A percentile compares a stretch with the other conserved stretches of the same genome.
These are phyloP conservation scores for Bacterosira constricta DNA, from an alignment of 108 stramenopile genomes.

Conservation along the genomic window DNA sequence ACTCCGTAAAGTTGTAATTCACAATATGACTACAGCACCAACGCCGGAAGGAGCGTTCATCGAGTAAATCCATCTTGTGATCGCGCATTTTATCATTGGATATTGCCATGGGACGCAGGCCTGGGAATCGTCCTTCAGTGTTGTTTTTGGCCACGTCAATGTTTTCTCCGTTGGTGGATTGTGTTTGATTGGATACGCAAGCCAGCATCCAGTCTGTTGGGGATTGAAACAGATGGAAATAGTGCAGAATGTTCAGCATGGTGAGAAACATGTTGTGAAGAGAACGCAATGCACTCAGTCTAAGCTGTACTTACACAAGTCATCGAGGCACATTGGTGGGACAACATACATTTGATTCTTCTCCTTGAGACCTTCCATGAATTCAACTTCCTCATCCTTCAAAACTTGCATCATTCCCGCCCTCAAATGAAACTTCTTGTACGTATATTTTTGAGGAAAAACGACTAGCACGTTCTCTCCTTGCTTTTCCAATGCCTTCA, in stretches of 20 bases:
- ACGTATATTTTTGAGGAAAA: conserved; percentile 48
- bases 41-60: conserved; percentile 49
- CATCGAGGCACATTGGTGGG: conserved; percentile 54
- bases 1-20: conserved; percentile 52
- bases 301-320: conserved; percentile 42
- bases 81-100: conserved; percentile 60
- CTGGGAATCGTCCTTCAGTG: conserved; percentile 46
- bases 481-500: conserved; percentile 63
- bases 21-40: conserved; percentile 55
- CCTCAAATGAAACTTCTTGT: conserved; percentile 48
- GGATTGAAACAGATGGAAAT: no score
- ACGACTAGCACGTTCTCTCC: conserved; percentile 47
- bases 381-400: conserved; percentile 40
- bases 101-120: conserved; percentile 47
- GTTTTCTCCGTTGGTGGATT: conserved; percentile 26
- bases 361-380: conserved; percentile 42
- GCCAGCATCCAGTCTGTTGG: conserved; percentile 61
- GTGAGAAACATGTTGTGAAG: no score
- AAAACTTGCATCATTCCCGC: conserved; percentile 49
- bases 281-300: no score
- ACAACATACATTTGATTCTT: conserved; percentile 59
- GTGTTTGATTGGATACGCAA: conserved; percentile 50
- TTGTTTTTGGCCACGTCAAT: conserved; percentile 46
- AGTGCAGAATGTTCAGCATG: no score
- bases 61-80: conserved; percentile 47